A percentile compares a stretch with the other conserved stretches of the same genome.
phyloP scores from a whole-genome alignment of 495 filamentous ascomycete genomes.

The Bombardia bombarda region DNA sequence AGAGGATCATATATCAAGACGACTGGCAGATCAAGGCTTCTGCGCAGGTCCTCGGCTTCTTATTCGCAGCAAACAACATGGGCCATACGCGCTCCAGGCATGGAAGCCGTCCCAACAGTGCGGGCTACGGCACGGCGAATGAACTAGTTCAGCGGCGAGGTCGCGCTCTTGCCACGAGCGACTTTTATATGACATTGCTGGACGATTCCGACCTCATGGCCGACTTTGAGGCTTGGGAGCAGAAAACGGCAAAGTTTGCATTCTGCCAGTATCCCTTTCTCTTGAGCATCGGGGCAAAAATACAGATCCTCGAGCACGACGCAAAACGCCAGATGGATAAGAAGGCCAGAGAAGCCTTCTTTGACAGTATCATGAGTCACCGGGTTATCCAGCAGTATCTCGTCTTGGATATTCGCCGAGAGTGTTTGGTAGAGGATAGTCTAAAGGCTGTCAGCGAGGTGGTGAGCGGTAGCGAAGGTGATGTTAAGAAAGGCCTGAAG shows the following conservation, averaged over 20 bases:
- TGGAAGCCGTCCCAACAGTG: not conserved
- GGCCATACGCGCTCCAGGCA: slow-evolving; percentile 23
- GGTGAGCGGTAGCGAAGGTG: slow-evolving; percentile 72
- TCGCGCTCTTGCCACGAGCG: slow-evolving; percentile 56
- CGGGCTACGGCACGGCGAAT: slow-evolving; percentile 3
- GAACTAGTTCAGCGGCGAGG: slow-evolving; percentile 21
- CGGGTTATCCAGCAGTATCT: slow-evolving; percentile 74
- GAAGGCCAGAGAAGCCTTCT: slow-evolving; percentile 85
- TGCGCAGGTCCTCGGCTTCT: slow-evolving; percentile 69
- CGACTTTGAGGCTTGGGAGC: slow-evolving; percentile 88
- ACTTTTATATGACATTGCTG: slow-evolving; percentile 81
- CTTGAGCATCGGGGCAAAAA: slow-evolving; percentile 88
- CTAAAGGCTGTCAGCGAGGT: slow-evolving; percentile 80
- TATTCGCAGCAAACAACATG: slow-evolving; percentile 77
- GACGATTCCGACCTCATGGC: slow-evolving; percentile 81
- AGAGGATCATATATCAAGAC: slow-evolving; percentile 61
- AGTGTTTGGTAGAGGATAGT: slow-evolving; percentile 89
- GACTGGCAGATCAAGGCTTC: slow-evolving; percentile 90
- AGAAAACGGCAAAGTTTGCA: slow-evolving; percentile 63
- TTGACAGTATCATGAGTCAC: slow-evolving; percentile 72
- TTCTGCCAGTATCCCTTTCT: slow-evolving; percentile 96
- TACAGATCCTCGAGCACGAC: slow-evolving; percentile 86
- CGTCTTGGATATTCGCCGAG: slow-evolving; percentile 67
- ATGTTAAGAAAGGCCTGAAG: slow-evolving; percentile 86
- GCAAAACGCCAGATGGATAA: slow-evolving; percentile 86